phyloP scores from a whole-genome alignment of 177 flowering plant species.

The Vitis hybrid region DNA sequence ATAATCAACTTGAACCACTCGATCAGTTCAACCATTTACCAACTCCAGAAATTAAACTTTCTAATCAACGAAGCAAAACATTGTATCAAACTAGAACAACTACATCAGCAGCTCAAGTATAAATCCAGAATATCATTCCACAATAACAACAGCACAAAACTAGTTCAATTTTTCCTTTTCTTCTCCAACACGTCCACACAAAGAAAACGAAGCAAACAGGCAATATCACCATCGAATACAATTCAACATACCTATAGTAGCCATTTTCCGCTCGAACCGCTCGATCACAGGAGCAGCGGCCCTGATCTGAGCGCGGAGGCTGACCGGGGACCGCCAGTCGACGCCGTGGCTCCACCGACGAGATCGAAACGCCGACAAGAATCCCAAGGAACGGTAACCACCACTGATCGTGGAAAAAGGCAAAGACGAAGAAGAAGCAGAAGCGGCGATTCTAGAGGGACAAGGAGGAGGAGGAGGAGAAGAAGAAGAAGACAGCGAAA shows the following conservation, averaged over 20 bases:
- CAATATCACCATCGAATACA: too few species aligned
- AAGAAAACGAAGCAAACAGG: too few species aligned
- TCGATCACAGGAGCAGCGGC: constrained; percentile 16
- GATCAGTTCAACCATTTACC: too few species aligned
- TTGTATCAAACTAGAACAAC: too few species aligned
- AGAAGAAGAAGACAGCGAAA: constrained; percentile 2
- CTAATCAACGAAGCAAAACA: too few species aligned
- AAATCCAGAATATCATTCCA: not conserved
- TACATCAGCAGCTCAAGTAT: not conserved
- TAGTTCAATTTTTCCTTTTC: too few species aligned
- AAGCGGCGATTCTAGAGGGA: constrained; percentile 28
- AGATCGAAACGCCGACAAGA: constrained; percentile 22
- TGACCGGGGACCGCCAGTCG: constrained; percentile 31
- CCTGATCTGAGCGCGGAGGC: constrained; percentile 39
- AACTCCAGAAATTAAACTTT: too few species aligned
- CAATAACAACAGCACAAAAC: not conserved
- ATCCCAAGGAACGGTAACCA: constrained; percentile 24
- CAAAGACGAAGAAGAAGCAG: not conserved
- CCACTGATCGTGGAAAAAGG: constrained; percentile 12
- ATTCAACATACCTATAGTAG: constrained; percentile 14
- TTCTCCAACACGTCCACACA: too few species aligned
- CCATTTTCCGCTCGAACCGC: constrained; percentile 13
- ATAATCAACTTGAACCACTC: too few species aligned
- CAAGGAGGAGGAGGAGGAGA: constrained; percentile 10
- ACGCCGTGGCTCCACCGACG: constrained; percentile 32